These are phyloP conservation scores for Onygena corvina DNA, from an alignment of 2,329 filamentous ascomycete genomes.

Conservation along the genomic window DNA sequence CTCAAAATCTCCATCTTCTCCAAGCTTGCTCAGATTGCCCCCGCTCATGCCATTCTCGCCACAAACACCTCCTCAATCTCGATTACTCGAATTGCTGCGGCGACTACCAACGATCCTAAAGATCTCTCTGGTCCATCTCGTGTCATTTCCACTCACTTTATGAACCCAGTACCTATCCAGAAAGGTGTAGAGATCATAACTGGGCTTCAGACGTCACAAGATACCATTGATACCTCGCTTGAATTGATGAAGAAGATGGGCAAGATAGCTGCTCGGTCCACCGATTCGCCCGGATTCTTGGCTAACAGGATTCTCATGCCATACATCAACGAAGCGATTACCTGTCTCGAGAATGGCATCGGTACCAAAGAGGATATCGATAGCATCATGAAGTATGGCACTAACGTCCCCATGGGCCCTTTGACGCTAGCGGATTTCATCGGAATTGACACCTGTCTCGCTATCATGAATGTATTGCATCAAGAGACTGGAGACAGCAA, in stretches of 20 bases:
- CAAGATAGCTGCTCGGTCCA: conserved; percentile 76
- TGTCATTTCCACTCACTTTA: conserved; percentile 93
- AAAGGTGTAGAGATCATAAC: conserved; percentile 97
- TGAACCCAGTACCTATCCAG: conserved; percentile 96
- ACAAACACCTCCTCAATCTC: conserved; percentile 99
- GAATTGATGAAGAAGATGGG: conserved; percentile 85
- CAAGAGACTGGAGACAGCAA: conserved; percentile 89
- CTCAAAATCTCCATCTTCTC: conserved; percentile 84
- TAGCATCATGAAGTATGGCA: conserved; percentile 97
- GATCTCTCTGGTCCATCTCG: conserved; percentile 72
- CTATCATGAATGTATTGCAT: conserved; percentile 94
- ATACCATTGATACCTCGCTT: conserved; percentile 69
- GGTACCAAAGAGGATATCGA: conserved; percentile 87
- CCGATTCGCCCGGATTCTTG: conserved; percentile 85
- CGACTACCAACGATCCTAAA: conserved; percentile 64
- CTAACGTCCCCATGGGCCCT: conserved; percentile 96
- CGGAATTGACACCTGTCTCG: conserved; percentile 85
- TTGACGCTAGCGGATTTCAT: conserved; percentile 93
- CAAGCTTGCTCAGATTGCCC: conserved; percentile 67
- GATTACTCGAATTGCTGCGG: conserved; percentile 88
- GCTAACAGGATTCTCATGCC: conserved; percentile 97
- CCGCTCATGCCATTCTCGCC: conserved; percentile 75
- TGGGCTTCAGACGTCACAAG: conserved; percentile 75
- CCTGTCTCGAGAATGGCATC: conserved; percentile 87
- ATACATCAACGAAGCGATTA: conserved; percentile 96